phyloP scores from a whole-genome alignment of 768 basidiomycete genomes.

The Mycena belliarum region DNA sequence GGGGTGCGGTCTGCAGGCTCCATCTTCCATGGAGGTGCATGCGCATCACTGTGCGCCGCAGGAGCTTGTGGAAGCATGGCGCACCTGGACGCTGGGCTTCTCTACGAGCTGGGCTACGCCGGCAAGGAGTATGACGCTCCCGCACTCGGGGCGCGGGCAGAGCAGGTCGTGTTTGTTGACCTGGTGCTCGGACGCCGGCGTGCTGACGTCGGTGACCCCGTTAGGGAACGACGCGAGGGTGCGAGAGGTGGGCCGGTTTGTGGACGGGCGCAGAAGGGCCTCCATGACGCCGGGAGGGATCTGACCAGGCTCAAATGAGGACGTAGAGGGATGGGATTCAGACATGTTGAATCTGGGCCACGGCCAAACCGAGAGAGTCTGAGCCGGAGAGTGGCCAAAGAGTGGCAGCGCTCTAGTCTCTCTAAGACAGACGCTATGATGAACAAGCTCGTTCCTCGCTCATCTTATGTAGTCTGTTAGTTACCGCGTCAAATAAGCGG shows the following conservation, averaged over 20 bases:
- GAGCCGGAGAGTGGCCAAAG: too few relatives aligned
- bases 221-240: background rate
- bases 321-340: background rate
- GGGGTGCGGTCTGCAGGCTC: constrained; percentile 49
- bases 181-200: background rate
- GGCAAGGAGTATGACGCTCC: constrained; percentile 66
- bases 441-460: too few relatives aligned
- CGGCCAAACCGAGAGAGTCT: too few relatives aligned
- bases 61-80: constrained; percentile 1
- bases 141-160: constrained; percentile 58
- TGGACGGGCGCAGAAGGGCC: background rate
- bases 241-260: background rate
- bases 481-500: too few relatives aligned
- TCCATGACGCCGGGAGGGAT: background rate
- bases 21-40: constrained; percentile 42
- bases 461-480: too few relatives aligned
- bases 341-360: too few relatives aligned
- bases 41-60: background rate
- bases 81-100: constrained; percentile 57
- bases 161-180: constrained; percentile 5
- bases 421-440: too few relatives aligned
- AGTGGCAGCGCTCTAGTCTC: too few relatives aligned
- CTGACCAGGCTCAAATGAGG: background rate
- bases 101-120: constrained; percentile 59
- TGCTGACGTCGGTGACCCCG: background rate